Percentiles rank a stretch among this genome's conserved stretches.
phyloP scores from a whole-genome alignment of 768 basidiomycete genomes.

The Chiua virens region DNA sequence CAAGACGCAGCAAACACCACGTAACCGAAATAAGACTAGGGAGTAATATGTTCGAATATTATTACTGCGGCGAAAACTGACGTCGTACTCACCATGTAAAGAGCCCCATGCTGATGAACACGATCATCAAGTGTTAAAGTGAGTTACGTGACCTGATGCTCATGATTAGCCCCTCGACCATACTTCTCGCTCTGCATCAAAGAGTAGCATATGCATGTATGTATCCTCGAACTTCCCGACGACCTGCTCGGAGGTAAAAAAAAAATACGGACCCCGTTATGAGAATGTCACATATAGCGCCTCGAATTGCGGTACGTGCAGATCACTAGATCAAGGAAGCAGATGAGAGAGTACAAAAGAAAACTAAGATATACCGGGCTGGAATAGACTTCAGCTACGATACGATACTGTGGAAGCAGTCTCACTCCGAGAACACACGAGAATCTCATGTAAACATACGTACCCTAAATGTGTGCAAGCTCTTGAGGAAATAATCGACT shows the following conservation, averaged over 20 bases:
- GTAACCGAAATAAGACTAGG: conserved; percentile 1
- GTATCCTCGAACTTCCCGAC: conserved; percentile 6
- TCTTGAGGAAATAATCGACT: no score
- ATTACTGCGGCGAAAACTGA: no score
- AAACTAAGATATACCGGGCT: no score
- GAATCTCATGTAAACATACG: no score
- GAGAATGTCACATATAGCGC: conserved; percentile 13
- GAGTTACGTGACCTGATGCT: conserved; percentile 5
- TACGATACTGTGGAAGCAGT: no score
- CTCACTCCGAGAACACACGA: no score
- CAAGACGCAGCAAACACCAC: conserved; percentile 2
- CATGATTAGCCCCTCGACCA: no score
- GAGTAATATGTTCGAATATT: not conserved
- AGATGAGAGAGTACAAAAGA: no score
- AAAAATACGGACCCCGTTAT: conserved; percentile 23
- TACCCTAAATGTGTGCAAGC: no score
- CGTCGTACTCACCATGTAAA: conserved; percentile 6
- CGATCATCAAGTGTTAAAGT: conserved; percentile 10
- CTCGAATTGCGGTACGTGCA: conserved; percentile 27
- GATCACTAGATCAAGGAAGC: conserved; percentile 6
- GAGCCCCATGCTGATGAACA: conserved; percentile 15
- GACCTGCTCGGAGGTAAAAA: conserved; percentile 20
- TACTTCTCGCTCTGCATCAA: no score
- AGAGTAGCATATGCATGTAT: no score
- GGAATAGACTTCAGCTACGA: no score